Evolutionary conservation across 1,139 yeast genomes (phyloP).

Genomic region (Citeromyces hawaiiensis): DNA sequence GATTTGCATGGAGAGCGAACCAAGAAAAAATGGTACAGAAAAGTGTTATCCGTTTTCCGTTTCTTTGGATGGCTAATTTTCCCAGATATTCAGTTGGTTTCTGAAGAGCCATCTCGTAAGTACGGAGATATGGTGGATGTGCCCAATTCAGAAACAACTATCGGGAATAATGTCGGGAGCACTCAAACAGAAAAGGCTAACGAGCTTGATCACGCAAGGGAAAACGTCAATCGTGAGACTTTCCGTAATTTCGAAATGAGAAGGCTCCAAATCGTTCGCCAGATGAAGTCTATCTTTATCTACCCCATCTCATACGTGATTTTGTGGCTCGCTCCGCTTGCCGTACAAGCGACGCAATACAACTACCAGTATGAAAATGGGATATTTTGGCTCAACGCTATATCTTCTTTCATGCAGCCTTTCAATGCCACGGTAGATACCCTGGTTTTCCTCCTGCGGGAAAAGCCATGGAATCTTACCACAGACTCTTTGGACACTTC

Average conservation of each 20-base stretch:
- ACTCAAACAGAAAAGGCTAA: slow-evolving; percentile 1
- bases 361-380: slow-evolving; percentile 31
- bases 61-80: slow-evolving; percentile 8
- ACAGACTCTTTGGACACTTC: slow-evolving; percentile 3
- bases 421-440: slow-evolving; percentile 71
- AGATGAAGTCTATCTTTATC: slow-evolving; percentile 67
- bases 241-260: slow-evolving; percentile 46
- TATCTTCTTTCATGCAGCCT: slow-evolving; percentile 71
- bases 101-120: slow-evolving; percentile 13
- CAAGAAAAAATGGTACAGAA: slow-evolving; percentile 12
- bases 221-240: slow-evolving; percentile 42
- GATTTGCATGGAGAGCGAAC: slow-evolving; percentile 6
- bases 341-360: slow-evolving; percentile 51
- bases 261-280: slow-evolving; percentile 57
- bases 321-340: slow-evolving; percentile 72
- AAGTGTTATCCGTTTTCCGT: slow-evolving; percentile 12
- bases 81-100: slow-evolving; percentile 13
- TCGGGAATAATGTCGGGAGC: neutral
- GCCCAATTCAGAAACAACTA: neutral
- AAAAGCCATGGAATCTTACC: slow-evolving; percentile 36
- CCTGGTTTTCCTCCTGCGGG: slow-evolving; percentile 61
- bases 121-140: slow-evolving; percentile 7
- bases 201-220: slow-evolving; percentile 16
- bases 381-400: slow-evolving; percentile 49
- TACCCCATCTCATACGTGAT: slow-evolving; percentile 76